Conservation (phyloP, 2,329 filamentous ascomycete genomes). For the Exophiala calicioides region DNA sequence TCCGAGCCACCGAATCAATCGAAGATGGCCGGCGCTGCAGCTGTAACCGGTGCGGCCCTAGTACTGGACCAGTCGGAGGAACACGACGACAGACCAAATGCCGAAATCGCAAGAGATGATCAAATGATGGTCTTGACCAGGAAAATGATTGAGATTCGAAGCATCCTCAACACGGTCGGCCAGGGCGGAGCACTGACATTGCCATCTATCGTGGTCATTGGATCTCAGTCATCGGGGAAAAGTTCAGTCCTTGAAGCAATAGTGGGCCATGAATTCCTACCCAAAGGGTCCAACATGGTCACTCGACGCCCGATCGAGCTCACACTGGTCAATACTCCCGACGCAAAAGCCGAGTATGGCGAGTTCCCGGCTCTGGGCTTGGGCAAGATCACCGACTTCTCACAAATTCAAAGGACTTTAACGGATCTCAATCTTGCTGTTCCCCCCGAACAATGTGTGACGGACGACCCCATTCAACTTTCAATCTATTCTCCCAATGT, state of each 20-base stretch:
- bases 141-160: constrained; percentile 99
- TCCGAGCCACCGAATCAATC: constrained; percentile 34
- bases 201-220: constrained; percentile 98
- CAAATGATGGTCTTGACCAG: constrained; percentile 99
- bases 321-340: constrained; percentile 91
- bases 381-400: constrained; percentile 87
- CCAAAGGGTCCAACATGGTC: constrained; percentile 99
- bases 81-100: constrained; percentile 62
- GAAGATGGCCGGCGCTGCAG: constrained; percentile 65
- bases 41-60: constrained; percentile 73
- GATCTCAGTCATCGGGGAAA: constrained; percentile 96
- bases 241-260: constrained; percentile 96
- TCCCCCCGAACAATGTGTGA: constrained; percentile 85
- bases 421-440: constrained; percentile 95
- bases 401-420: constrained; percentile 85
- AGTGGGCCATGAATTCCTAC: constrained; percentile 95
- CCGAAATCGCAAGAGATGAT: constrained; percentile 78
- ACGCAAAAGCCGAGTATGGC: constrained; percentile 83
- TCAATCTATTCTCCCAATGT: constrained; percentile 95
- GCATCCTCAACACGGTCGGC: constrained; percentile 84
- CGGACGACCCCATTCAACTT: constrained; percentile 93
- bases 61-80: constrained; percentile 69
- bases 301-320: constrained; percentile 93
- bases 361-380: constrained; percentile 93
- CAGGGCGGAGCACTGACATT: constrained; percentile 86